phyloP scores from a whole-genome alignment of 176 grass and related monocot species.

The Eremochloa ophiuroides region DNA sequence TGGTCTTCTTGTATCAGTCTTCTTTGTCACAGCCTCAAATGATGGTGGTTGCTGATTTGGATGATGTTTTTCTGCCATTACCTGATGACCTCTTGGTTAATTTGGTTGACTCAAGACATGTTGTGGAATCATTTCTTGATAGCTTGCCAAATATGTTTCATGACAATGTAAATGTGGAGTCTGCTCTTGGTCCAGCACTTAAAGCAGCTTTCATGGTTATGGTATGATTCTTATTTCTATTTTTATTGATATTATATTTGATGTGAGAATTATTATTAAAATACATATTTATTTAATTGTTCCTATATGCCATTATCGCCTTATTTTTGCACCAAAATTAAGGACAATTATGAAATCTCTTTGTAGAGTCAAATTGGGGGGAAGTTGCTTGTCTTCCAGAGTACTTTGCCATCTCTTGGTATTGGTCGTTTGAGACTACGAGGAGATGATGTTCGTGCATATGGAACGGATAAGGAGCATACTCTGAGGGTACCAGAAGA shows the following conservation, averaged over 20 bases:
- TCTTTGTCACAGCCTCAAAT: slow-evolving; percentile 94
- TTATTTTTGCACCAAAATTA: slow-evolving; percentile 22
- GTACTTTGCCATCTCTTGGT: slow-evolving; percentile 90
- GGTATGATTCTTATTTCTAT: slow-evolving; percentile 49
- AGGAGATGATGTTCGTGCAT: slow-evolving; percentile 85
- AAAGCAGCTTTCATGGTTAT: slow-evolving; percentile 96
- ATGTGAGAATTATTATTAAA: slow-evolving; percentile 1
- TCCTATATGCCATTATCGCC: slow-evolving; percentile 4
- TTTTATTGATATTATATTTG: slow-evolving; percentile 15
- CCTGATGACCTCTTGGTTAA: slow-evolving; percentile 97
- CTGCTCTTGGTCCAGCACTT: slow-evolving; percentile 88
- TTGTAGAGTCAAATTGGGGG: slow-evolving; percentile 89
- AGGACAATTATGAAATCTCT: slow-evolving; percentile 15
- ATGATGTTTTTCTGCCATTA: slow-evolving; percentile 85
- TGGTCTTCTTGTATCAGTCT: slow-evolving; percentile 55
- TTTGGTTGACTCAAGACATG: slow-evolving; percentile 79
- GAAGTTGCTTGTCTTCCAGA: slow-evolving; percentile 90
- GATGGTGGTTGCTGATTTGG: slow-evolving; percentile 88
- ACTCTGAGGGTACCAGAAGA: slow-evolving; percentile 80
- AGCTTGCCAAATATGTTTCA: slow-evolving; percentile 96
- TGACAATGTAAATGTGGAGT: slow-evolving; percentile 83
- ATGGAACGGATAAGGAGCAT: slow-evolving; percentile 95
- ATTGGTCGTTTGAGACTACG: slow-evolving; percentile 76
- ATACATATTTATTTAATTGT: not conserved
- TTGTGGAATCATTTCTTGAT: slow-evolving; percentile 85